Evolutionary conservation across 2,329 filamentous ascomycete genomes (phyloP).

Genomic region (Xylaria digitata): DNA sequence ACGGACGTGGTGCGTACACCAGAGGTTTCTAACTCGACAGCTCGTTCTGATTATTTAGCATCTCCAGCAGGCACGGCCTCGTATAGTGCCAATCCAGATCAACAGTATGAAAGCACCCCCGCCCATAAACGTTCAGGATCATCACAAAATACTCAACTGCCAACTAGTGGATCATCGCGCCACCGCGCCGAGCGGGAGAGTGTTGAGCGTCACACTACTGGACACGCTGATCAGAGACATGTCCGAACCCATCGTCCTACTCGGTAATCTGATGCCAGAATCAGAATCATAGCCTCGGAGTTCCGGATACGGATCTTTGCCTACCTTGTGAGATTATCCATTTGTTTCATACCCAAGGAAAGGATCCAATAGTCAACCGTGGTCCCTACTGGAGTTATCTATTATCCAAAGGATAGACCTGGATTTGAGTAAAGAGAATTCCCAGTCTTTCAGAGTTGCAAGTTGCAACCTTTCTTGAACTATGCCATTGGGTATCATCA

Average conservation of each 20-base stretch:
- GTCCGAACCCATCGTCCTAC: conserved; percentile 45
- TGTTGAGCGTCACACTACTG: conserved; percentile 47
- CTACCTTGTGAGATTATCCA: conserved; percentile 44
- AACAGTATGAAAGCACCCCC: conserved; percentile 64
- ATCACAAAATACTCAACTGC: conserved; percentile 48
- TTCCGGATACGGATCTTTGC: conserved; percentile 39
- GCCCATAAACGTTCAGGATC: conserved; percentile 49
- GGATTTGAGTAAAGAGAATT: conserved; percentile 48
- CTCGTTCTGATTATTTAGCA: conserved; percentile 62
- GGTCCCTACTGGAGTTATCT: conserved; percentile 45
- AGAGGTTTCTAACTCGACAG: conserved; percentile 46
- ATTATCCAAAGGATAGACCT: conserved; percentile 50
- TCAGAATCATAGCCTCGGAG: conserved; percentile 41
- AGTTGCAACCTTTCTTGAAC: conserved; percentile 50
- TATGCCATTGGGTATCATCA: conserved; percentile 45
- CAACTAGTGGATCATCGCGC: conserved; percentile 49
- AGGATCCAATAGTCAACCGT: conserved; percentile 45
- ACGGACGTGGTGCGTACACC: conserved; percentile 70
- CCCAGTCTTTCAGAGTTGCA: conserved; percentile 50
- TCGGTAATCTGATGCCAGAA: conserved; percentile 47
- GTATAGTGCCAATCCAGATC: conserved; percentile 58
- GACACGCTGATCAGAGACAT: conserved; percentile 47
- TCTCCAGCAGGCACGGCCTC: conserved; percentile 62
- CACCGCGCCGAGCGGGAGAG: conserved; percentile 49
- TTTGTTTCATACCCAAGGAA: conserved; percentile 49